Evolutionary conservation across 1,284 basidiomycete genomes (phyloP), one percentile per base, ranked within the genome.

Genomic region (Leccinum angustisporum): DNA sequence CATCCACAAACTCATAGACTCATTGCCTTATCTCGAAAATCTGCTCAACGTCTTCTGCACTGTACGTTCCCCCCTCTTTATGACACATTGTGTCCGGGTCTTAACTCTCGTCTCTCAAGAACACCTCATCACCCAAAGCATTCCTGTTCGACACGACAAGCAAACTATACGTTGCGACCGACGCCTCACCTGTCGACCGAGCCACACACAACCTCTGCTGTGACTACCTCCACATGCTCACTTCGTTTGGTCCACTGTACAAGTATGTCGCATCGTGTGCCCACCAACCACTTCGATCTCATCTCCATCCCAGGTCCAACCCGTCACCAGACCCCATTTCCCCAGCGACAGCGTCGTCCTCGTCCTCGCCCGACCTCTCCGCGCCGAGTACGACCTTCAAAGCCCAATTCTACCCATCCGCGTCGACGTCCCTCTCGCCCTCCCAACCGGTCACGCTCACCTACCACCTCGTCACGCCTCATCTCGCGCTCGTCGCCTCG

Each of bases 61-160:
- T 48, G 92, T 92, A 66, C 63, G 87, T 77, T 6, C 10, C 31
- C 40, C 1, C 31, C 21, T 43, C 6, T 27, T 43, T 27, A 7
- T 43, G 3, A 40, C 3, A 57, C 30, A 4, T 11, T 6, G 4
- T 21, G 14, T 46, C 5, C 30, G 5, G 10, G 6, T 30, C 64
- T 55, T 57, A 3, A 62, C 13, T 25, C 11, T 25, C 10, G 27
- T 56, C 61, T 31, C 36, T 54, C 70, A 95, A 53, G 88, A 93
- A 94, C 63, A 95, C 92, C 1, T 90, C 92, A 68, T 91, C 95
- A 52, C 90, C 93, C 46, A 98, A 97, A 75, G 92, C 93, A 0
- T 98, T 96, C 74, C 77, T 98, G 11, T 98, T 98, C 69, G 97
- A 99, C 73, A 87, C 88, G 4, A 84, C 84, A 5, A 94, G 94